Evolutionary conservation across 2,329 filamentous ascomycete species (phyloP), one percentile per base, ranked within the genome.

Genomic region (Diaporthe velutina): DNA sequence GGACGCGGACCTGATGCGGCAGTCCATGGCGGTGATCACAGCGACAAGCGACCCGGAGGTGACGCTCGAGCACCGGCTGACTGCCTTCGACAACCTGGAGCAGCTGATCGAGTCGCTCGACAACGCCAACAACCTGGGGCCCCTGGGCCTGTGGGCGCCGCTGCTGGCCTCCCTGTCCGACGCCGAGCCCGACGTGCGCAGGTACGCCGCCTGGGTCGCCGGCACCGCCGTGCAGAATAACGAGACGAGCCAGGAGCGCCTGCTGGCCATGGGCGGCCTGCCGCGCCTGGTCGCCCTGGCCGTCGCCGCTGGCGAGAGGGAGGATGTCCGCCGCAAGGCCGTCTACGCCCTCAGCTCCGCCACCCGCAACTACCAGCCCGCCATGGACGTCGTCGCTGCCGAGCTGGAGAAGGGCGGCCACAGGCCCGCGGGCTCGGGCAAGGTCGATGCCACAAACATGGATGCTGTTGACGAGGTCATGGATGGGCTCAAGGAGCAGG

Each of bases 211-310:
- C n/a, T 98, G 95, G 94, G 98, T 95, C 85, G 87, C 97, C 74
- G 95, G 95, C 68, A 98, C 96, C 8, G 96, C 97, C 13, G 97
- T 99, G 75, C 96, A 98, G 88, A 99, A 99, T 86, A 98, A 99
- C 84, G 89, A 90, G 79, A 93, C 93, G 82, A 92, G 91, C 68
- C 97, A 99, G 85, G 94, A 97, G 85, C 91, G 90, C 70, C 83
- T 91, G 72, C 78, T 90, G 35, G 88, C 87, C 48, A 84, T 88
- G 77, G 94, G 93, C 42, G 95, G 93, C 4, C 86, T 98, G 40
- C 90, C 93, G 50, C 89, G 85, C 42, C 88, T 99, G 30, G 91
- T 95, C 12, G 86, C 88, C 67, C 82, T 98, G 77, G 89, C 89
- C 25, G 88, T 91, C 8, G 86, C 88, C 45, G 87, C 90, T 57